Conservation (phyloP, 805 yeast species). For the Metschnikowia cerradonensis region DNA sequence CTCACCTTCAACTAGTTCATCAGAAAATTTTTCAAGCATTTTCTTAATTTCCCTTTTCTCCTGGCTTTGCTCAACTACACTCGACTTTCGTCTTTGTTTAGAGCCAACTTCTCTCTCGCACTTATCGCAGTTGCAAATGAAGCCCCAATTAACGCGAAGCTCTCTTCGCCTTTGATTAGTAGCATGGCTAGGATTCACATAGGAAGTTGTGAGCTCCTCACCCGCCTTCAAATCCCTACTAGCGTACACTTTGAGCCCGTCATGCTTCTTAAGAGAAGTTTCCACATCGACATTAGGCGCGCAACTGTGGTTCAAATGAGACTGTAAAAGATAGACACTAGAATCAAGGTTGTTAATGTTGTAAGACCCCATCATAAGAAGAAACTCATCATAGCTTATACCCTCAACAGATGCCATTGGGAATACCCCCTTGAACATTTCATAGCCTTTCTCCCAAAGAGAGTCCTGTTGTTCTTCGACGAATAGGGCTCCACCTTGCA, state of each 20-base stretch:
- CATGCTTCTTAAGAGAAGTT: constrained; percentile 37
- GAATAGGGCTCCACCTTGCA: constrained; percentile 51
- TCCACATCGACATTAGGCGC: constrained; percentile 63
- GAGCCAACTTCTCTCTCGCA: constrained; percentile 54
- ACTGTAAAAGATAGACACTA: constrained; percentile 54
- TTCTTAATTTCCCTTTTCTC: constrained; percentile 41
- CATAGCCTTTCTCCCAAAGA: constrained; percentile 58
- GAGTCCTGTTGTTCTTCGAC: constrained; percentile 52
- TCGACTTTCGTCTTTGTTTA: constrained; percentile 46
- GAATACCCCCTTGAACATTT: constrained; percentile 48
- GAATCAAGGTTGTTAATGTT: constrained; percentile 71
- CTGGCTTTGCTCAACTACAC: constrained; percentile 20
- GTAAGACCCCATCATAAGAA: constrained; percentile 64
- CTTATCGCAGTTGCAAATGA: constrained; percentile 61
- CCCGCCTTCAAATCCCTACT: constrained; percentile 53
- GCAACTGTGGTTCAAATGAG: constrained; percentile 76
- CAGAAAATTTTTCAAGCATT: constrained; percentile 37
- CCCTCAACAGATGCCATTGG: constrained; percentile 28
- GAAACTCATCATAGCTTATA: constrained; percentile 48
- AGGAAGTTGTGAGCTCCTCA: constrained; percentile 66
- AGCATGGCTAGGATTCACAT: constrained; percentile 63
- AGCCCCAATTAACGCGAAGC: constrained; percentile 75
- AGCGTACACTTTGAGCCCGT: constrained; percentile 55
- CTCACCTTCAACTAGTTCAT: constrained; percentile 34
- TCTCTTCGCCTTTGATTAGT: constrained; percentile 61